These are phyloP conservation scores for Ceratobasidium sp. DNA, from an alignment of 1,284 basidiomycete genomes.

Conservation along the genomic window DNA sequence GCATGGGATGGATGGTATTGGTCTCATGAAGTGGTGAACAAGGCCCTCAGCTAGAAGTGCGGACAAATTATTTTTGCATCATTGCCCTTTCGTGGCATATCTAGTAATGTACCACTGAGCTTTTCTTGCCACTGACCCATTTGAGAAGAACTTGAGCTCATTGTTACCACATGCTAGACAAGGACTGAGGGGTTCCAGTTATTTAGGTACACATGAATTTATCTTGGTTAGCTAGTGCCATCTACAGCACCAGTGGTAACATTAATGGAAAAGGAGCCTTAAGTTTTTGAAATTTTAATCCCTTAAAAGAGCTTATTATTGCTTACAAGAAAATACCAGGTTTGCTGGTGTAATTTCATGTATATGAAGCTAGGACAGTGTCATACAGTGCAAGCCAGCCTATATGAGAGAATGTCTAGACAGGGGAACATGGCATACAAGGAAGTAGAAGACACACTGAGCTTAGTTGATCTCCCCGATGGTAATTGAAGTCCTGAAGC, in stretches of 20 bases:
- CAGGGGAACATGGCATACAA: too few relatives aligned
- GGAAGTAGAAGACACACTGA: too few relatives aligned
- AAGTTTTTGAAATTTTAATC: too few relatives aligned
- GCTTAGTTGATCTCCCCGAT: too few relatives aligned
- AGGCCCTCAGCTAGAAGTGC: slow-evolving; percentile 39
- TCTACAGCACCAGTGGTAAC: slow-evolving; percentile 50
- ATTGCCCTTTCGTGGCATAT: slow-evolving; percentile 54
- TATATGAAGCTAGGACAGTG: too few relatives aligned
- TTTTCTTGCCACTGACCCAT: slow-evolving; percentile 14
- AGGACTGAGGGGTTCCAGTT: slow-evolving; percentile 54
- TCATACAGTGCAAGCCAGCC: too few relatives aligned
- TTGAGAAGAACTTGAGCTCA: slow-evolving; percentile 55
- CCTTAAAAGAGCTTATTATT: too few relatives aligned
- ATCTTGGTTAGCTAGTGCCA: slow-evolving; percentile 5
- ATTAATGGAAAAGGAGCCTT: slow-evolving; percentile 55
- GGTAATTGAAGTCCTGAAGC: too few relatives aligned
- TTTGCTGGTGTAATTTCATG: too few relatives aligned
- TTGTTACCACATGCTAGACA: slow-evolving; percentile 55
- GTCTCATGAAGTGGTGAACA: slow-evolving; percentile 3
- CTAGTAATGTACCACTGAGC: slow-evolving; percentile 50
- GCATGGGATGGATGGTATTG: too few relatives aligned
- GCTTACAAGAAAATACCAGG: too few relatives aligned
- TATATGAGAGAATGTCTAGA: too few relatives aligned
- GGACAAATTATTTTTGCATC: slow-evolving; percentile 51
- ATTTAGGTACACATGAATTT: slow-evolving; percentile 54